Conservation (phyloP, 108 stramenopile genomes). For the Skeletonema costatum region DNA sequence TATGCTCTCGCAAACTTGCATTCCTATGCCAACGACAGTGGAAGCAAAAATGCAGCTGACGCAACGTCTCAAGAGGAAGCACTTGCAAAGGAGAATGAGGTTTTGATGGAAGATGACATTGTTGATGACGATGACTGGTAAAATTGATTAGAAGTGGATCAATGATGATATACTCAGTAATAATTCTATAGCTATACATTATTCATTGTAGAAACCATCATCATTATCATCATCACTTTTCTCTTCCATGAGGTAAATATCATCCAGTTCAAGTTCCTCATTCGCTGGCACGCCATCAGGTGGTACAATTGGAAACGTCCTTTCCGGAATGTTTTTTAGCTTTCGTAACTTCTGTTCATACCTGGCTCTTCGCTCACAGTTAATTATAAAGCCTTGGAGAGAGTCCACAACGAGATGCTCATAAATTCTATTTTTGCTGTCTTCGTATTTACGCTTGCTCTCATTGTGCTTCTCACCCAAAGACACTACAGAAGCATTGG, state of each 20-base stretch:
- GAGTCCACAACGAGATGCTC: constrained; percentile 37
- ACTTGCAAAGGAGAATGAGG: constrained; percentile 1
- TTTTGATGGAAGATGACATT: constrained; percentile 43
- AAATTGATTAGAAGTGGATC: neutral
- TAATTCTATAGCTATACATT: constrained; percentile 3
- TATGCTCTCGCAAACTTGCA: constrained; percentile 58
- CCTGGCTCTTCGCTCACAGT: constrained; percentile 35
- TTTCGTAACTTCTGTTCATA: constrained; percentile 25
- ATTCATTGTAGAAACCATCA: neutral
- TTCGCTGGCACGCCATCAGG: constrained; percentile 27
- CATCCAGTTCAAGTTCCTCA: constrained; percentile 43
- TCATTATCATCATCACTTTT: neutral
- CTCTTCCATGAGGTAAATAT: constrained; percentile 23
- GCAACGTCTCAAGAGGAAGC: neutral
- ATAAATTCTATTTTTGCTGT: constrained; percentile 16
- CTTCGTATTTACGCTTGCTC: neutral
- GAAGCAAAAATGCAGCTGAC: constrained; percentile 1
- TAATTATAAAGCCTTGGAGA: constrained; percentile 38
- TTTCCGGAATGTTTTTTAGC: neutral
- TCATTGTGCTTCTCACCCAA: constrained; percentile 15
- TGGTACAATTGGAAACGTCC: constrained; percentile 4
- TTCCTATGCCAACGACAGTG: constrained; percentile 46
- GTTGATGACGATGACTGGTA: constrained; percentile 41
- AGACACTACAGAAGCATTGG: constrained; percentile 25
- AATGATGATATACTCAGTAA: neutral